Evolutionary conservation across 495 filamentous ascomycete species (phyloP).

Genomic region (Corynascus novoguineensis): DNA sequence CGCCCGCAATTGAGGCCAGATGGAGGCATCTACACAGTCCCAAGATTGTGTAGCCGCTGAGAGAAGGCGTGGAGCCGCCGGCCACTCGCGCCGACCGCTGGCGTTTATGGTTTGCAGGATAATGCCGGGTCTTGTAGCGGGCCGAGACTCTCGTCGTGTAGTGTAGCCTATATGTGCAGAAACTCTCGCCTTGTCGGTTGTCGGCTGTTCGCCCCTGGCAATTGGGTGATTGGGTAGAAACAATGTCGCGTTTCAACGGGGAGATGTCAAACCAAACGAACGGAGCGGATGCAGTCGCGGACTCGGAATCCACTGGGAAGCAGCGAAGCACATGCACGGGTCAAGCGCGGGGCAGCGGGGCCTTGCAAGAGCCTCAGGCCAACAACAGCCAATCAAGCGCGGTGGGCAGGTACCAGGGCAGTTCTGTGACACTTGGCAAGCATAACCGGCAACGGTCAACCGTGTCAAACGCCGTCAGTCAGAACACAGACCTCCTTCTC

Average conservation of each 20-base stretch:
- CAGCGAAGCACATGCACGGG: too few species aligned
- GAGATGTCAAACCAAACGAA: slow-evolving; percentile 31
- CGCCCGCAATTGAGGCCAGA: background rate
- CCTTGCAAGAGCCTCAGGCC: slow-evolving; percentile 31
- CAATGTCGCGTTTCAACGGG: slow-evolving; percentile 33
- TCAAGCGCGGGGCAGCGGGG: slow-evolving; percentile 15
- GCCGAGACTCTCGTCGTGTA: too few species aligned
- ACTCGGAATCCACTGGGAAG: background rate
- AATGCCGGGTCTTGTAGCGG: slow-evolving; percentile 2
- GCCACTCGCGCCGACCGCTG: slow-evolving; percentile 1
- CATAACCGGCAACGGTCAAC: slow-evolving; percentile 20
- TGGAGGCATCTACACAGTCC: too few species aligned
- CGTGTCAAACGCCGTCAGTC: slow-evolving; percentile 30
- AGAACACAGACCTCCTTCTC: slow-evolving; percentile 27
- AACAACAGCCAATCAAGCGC: slow-evolving; percentile 25
- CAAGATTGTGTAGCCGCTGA: background rate
- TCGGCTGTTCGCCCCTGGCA: slow-evolving; percentile 8
- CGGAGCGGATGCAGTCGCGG: background rate
- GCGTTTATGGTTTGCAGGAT: background rate
- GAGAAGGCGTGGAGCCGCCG: slow-evolving; percentile 5
- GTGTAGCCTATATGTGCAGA: background rate
- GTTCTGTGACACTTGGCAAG: slow-evolving; percentile 34
- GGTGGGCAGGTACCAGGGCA: slow-evolving; percentile 23
- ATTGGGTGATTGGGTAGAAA: slow-evolving; percentile 22
- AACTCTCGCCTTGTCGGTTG: background rate